These are phyloP conservation scores for Avena sativa DNA, from an alignment of 176 grass and related monocot species.

Conservation along the genomic window DNA sequence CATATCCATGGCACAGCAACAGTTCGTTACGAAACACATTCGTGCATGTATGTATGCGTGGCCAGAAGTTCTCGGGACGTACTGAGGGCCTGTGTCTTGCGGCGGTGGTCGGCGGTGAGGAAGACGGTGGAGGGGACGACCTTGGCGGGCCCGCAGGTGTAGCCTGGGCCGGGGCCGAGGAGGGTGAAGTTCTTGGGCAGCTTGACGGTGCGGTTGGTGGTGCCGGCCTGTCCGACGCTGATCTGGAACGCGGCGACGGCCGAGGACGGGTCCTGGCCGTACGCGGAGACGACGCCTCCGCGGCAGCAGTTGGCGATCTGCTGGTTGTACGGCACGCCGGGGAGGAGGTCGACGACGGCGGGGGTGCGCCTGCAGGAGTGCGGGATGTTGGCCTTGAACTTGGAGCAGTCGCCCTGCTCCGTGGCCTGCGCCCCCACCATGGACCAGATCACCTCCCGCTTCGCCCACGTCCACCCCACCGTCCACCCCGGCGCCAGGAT, in stretches of 20 bases:
- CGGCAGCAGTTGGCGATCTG: conserved; percentile 97
- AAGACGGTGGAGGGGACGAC: conserved; percentile 80
- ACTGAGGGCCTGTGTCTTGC: conserved; percentile 92
- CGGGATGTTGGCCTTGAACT: conserved; percentile 83
- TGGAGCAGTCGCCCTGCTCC: conserved; percentile 96
- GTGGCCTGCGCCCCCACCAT: conserved; percentile 92
- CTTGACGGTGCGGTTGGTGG: conserved; percentile 90
- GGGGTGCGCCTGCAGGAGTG: conserved; percentile 86
- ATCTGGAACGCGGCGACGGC: conserved; percentile 78
- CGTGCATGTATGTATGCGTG: neutral
- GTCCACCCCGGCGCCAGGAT: conserved; percentile 88
- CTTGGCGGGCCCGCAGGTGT: conserved; percentile 81
- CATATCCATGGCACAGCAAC: neutral
- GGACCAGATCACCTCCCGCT: conserved; percentile 93
- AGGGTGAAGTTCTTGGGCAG: conserved; percentile 95
- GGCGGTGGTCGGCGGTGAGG: conserved; percentile 65
- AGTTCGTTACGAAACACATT: neutral
- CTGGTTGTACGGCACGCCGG: conserved; percentile 92
- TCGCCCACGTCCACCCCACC: conserved; percentile 79
- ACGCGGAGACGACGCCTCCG: conserved; percentile 67
- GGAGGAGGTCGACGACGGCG: conserved; percentile 80
- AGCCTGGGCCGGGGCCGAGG: conserved; percentile 67
- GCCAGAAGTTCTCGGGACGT: neutral
- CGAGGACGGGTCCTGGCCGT: conserved; percentile 65
- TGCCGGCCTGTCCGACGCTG: conserved; percentile 83